Evolutionary conservation across 169 alveolate genomes (phyloP).

Genomic region (Plasmodium malariae): DNA sequence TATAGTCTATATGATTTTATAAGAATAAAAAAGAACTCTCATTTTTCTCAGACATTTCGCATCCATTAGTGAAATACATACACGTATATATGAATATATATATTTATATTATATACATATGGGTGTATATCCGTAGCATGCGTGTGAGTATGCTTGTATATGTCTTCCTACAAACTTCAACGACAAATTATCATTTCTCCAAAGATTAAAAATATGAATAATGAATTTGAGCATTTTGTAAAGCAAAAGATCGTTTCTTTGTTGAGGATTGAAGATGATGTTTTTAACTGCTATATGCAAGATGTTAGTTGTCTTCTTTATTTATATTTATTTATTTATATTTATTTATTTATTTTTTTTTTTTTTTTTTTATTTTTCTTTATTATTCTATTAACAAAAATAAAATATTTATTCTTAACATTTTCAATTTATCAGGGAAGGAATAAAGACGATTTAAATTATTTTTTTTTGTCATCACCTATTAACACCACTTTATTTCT

Average conservation of each 20-base stretch:
- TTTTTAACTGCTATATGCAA: conserved; percentile 22
- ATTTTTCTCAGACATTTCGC: neutral
- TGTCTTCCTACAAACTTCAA: neutral
- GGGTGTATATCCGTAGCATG: neutral
- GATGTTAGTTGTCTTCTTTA: conserved; percentile 17
- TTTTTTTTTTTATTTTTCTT: neutral
- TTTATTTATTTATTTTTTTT: neutral
- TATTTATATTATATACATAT: conserved; percentile 18
- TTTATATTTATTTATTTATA: neutral
- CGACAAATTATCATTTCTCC: neutral
- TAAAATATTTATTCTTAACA: conserved; percentile 1
- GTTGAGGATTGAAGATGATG: conserved; percentile 49
- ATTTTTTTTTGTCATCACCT: conserved; percentile 55
- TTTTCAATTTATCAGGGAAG: conserved; percentile 10
- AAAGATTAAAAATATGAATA: conserved; percentile 42
- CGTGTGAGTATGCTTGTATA: neutral
- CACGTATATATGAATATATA: conserved; percentile 10
- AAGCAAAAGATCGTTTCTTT: conserved; percentile 41
- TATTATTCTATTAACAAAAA: neutral
- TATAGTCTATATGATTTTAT: neutral
- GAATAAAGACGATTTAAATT: conserved; percentile 45
- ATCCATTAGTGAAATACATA: no score
- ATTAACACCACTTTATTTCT: conserved; percentile 50
- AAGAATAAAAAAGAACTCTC: conserved; percentile 5
- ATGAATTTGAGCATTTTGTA: conserved; percentile 56